Evolutionary conservation across 352 stramenopile species (phyloP).

Genomic region (Globisporangium rhizosaccharum): DNA sequence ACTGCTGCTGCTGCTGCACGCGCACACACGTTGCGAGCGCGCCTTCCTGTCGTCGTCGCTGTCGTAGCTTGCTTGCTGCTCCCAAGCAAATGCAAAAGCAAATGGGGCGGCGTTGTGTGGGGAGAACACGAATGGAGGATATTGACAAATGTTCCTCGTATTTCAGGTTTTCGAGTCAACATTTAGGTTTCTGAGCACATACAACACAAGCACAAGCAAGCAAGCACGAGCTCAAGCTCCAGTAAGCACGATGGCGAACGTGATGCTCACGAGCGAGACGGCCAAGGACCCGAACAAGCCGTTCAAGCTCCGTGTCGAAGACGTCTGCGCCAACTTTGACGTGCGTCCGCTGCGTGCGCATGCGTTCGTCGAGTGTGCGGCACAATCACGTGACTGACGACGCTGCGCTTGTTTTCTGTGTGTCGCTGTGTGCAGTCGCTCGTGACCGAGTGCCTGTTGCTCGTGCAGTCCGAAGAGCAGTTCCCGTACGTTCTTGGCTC

Average conservation of each 20-base stretch:
- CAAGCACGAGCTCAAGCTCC: background rate
- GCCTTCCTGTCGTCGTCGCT: no score
- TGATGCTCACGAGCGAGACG: constrained; percentile 86
- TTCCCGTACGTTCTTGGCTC: constrained; percentile 29
- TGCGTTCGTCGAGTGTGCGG: background rate
- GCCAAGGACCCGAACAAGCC: constrained; percentile 87
- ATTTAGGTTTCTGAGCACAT: background rate
- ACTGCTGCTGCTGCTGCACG: constrained; percentile 4
- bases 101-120: background rate
- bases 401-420: background rate
- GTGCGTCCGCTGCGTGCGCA: constrained; percentile 20
- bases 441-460: constrained; percentile 64
- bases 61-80: background rate
- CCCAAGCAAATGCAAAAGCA: background rate
- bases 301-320: constrained; percentile 79
- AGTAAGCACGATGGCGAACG: constrained; percentile 57
- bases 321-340: constrained; percentile 83
- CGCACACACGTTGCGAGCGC: background rate
- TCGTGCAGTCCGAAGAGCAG: constrained; percentile 77
- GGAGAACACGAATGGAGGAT: no score
- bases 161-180: background rate
- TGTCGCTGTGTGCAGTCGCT: constrained; percentile 37
- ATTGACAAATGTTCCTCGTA: no score
- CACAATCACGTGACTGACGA: background rate
- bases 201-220: background rate